Evolutionary conservation across 306 rosid species (phyloP).

Genomic region (Cotoneaster glaucophyllus): DNA sequence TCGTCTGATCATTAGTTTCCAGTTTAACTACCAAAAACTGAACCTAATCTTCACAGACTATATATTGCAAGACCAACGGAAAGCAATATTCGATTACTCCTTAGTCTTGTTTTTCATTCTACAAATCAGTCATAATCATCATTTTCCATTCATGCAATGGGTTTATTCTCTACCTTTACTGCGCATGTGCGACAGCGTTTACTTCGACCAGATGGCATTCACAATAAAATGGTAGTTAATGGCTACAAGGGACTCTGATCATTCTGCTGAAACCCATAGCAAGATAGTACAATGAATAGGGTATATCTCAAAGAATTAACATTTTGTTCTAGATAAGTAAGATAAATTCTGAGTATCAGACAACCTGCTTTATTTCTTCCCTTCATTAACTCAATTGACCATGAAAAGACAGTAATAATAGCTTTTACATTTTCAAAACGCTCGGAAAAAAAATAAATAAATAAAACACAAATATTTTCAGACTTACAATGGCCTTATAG

Average conservation of each 20-base stretch:
- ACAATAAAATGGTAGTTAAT: background rate
- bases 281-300: background rate
- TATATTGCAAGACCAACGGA: background rate
- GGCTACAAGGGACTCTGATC: background rate
- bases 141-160: background rate
- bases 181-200: no score
- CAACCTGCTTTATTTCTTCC: background rate
- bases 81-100: background rate
- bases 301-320: background rate
- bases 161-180: background rate
- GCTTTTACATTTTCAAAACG: background rate
- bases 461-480: background rate
- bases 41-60: background rate
- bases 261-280: background rate
- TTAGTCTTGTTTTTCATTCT: background rate
- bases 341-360: background rate
- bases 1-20: background rate
- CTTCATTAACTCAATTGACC: background rate
- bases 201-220: background rate
- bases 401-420: background rate
- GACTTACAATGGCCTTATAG: constrained; percentile 83
- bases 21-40: background rate
- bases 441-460: background rate
- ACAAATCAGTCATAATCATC: background rate
- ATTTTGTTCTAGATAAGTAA: background rate